A percentile compares a stretch with the other conserved stretches of the same genome.
These are phyloP conservation scores for Colletotrichum kahawae DNA, from an alignment of 2,329 filamentous ascomycete species.

Conservation along the genomic window DNA sequence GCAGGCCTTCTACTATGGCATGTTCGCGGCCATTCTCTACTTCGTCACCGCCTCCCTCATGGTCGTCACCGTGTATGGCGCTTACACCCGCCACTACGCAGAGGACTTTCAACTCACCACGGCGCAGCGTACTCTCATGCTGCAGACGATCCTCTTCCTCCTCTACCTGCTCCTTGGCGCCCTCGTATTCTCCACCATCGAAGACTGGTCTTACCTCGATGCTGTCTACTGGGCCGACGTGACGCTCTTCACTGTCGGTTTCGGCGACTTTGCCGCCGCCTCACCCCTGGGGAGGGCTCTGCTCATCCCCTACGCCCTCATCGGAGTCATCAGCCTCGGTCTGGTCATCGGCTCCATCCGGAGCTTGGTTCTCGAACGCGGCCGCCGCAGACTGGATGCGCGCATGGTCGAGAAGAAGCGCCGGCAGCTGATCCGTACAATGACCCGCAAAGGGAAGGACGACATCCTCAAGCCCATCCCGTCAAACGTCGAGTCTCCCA, in stretches of 20 bases:
- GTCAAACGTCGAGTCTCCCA: background rate
- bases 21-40: slow-evolving; percentile 81
- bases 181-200: slow-evolving; percentile 73
- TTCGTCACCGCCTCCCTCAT: slow-evolving; percentile 79
- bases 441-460: slow-evolving; percentile 51
- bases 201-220: slow-evolving; percentile 79
- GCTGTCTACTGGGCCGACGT: slow-evolving; percentile 81
- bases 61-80: slow-evolving; percentile 80
- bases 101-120: slow-evolving; percentile 80
- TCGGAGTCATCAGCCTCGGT: slow-evolving; percentile 85
- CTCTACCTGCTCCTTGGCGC: slow-evolving; percentile 81
- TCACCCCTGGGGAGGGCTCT: slow-evolving; percentile 69
- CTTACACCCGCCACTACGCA: slow-evolving; percentile 70
- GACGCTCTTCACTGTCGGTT: slow-evolving; percentile 68
- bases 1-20: slow-evolving; percentile 86
- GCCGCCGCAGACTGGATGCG: slow-evolving; percentile 56
- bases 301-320: slow-evolving; percentile 81
- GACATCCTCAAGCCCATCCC: slow-evolving; percentile 55
- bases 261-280: slow-evolving; percentile 57
- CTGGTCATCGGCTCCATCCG: slow-evolving; percentile 83
- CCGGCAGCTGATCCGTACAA: slow-evolving; percentile 47
- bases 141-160: slow-evolving; percentile 88
- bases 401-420: slow-evolving; percentile 66
- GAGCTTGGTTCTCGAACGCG: slow-evolving; percentile 65
- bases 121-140: slow-evolving; percentile 84